Base-by-base conservation (phyloP, 805 yeast genomes). In the Kodamaea nitidulidarum region DNA sequence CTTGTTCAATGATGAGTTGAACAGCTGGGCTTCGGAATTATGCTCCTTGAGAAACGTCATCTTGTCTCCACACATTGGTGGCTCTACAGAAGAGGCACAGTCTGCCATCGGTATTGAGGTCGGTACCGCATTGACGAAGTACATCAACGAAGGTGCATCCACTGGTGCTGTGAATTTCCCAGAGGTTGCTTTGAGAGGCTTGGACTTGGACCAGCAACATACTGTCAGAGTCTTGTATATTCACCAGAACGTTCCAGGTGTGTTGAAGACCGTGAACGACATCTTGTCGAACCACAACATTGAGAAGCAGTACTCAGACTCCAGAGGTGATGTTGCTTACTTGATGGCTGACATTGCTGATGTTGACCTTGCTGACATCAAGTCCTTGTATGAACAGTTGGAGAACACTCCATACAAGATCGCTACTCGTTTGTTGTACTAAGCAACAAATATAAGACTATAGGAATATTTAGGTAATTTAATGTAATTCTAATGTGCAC, bases 171-270 rank as follows among this genome's bases (percentile, higher is more conserved):
- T 91, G 43, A 93, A 93, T 77, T 90, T 93, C 95, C 98, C 98
- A 57, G 98, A 93, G 72, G 97, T 93, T 49, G 70, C 91, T 17
- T 75, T 93, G 54, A 85, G 97, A 70, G 84, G 88, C 24, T 71
- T 88, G 50, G 86, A 88, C 55, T 76, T 84, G 65, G 95, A 87
- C 59, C 95, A 87, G 64, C 82, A 84, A 60, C 77, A 84, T 61
- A 76, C 83, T 40, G 97, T 90, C 50, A 86, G 98, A 71, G 96
- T 93, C 30, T 74, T 93, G 55, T 93, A 93, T 69, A 85, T 90
- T 57, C 98, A 93, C 71, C 93, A 86, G 68, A 93, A 93, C 67
- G 96, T 93, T 54, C 98, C 98, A 20, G 98, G 98, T 80, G 98
- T 93, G 41, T 76, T 93, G 77, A 86, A 88, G 64, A 88, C 96